Evolutionary conservation across 371 early-diverging fungal species (phyloP), one percentile per base, ranked within the genome.

Genomic region (Nematocida ironsii): DNA sequence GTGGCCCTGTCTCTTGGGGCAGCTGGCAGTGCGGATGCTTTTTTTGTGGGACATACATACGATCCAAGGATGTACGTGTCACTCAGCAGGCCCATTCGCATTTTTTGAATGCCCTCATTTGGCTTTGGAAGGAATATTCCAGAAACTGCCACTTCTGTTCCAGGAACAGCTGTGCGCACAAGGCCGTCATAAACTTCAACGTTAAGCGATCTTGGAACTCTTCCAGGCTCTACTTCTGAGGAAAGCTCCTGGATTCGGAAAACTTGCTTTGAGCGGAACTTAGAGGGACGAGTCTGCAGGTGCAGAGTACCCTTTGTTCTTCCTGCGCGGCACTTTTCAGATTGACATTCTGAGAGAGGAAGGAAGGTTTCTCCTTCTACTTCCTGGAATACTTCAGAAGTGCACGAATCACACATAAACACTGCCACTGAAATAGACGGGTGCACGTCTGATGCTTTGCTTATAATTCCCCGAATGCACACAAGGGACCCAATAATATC

Each of bases 191-290:
- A 92, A 73, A 94, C 86, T 84, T 96, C 93, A 7, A 96, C 89
- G 18, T 92, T 93, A 89, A 97, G 92, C 16, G 92, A 90, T 61
- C 98, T 91, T 56, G 99, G 99, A 85, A 97, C 94, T 87, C 94
- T 93, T 62, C 98, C 99, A 73, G 94, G 94, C 73, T 96, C 96
- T 7, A 96, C 95, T 90, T 96, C 96, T 86, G 94, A 92, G 13
- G 95, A 91, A 4, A 84, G 33, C 62, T 88, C 88, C 83, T 88
- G 88, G 44, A 88, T 55, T 27, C 71, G 66, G 2, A 88, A 13
- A n/a, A 64, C 62, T 66, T 87, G 87, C 50, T 82, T 84, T 23
- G 84, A 82, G 7, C 72, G 85, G 83, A 97, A 95, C 84, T 94
- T 94, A 72, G 92, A 92, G 33, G 94, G 94, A 60, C 98, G 90